Evolutionary conservation across 2,329 filamentous ascomycete species (phyloP), one percentile per base, ranked within the genome.

Genomic region (Xylariaceae sp.): DNA sequence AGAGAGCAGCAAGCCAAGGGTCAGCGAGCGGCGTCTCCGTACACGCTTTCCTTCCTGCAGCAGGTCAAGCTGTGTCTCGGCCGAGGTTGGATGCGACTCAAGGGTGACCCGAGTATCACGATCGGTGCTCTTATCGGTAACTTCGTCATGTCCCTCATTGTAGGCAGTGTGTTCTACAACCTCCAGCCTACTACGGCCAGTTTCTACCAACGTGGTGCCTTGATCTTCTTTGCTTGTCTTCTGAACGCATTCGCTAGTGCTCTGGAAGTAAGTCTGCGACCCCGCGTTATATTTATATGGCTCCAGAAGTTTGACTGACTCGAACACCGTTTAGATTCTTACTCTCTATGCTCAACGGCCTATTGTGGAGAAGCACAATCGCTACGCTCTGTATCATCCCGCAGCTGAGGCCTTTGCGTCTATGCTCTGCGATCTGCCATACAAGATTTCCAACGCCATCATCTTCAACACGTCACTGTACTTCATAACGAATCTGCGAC

Each of bases 341-440:
- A 92, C 89, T 0, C 81, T 96, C 3, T 97, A 94, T 71, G 84
- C 89, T 1, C 92, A 96, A 82, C 88, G 92, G 44, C 88, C 89
- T 1, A 96, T 96, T 67, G 90, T 97, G 61, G 91, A 96, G 71
- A 96, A 96, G 72, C 92, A 97, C 67, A 77, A 82, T 58, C 85
- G 88, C 59, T 96, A 96, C 71, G 91, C 92, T 15, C 80, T 96
- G 15, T 96, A 96, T 68, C 92, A 96, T 69, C 91, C 92, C 0
- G 92, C 88, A 8, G 88, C 91, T 13, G 92, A 97, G 79, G 90
- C 91, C n/a, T 81, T 90, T 60, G 85, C 89, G 0, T 94, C 89
- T 8, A 94, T 96, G 88, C 74, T 96, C 35, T 88, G 84, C 63
- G 92, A 97, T 67, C 76, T 96, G 75, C 92, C 92, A 0, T 90